Percentiles rank a stretch among this genome's conserved stretches.
Conservation (phyloP, 192 early-diverging fungal genomes). For the Dissophora globulifera region DNA sequence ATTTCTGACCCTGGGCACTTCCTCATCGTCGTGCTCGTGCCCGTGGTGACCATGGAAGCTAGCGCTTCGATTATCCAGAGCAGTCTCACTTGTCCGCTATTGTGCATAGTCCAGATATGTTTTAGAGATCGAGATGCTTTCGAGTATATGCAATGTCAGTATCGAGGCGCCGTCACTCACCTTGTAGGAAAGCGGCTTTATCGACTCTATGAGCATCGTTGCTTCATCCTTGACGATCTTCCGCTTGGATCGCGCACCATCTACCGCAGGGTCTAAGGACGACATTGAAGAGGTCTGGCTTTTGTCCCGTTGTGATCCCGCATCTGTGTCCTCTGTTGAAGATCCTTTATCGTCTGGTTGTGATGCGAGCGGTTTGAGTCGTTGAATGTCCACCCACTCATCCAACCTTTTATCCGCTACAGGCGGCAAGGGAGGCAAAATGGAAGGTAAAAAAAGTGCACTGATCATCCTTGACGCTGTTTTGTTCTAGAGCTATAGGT, state of each 20-base stretch:
- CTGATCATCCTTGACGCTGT: too few relatives aligned
- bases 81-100: constrained; percentile 9
- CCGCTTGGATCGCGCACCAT: constrained; percentile 17
- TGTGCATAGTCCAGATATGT: neutral
- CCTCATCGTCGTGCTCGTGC: constrained; percentile 41
- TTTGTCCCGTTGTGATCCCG: neutral
- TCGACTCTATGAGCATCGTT: constrained; percentile 9
- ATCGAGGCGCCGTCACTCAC: too few relatives aligned
- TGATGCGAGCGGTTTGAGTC: constrained; percentile 9
- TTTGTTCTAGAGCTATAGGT: too few relatives aligned
- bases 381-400: constrained; percentile 40
- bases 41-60: constrained; percentile 1
- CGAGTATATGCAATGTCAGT: too few relatives aligned
- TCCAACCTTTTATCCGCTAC: constrained; percentile 51
- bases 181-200: constrained; percentile 17
- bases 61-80: neutral
- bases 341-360: neutral
- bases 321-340: neutral
- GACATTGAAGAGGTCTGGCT: neutral
- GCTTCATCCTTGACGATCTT: constrained; percentile 35
- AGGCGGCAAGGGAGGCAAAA: too few relatives aligned
- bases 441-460: neutral
- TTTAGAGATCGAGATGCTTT: too few relatives aligned
- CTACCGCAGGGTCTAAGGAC: neutral
- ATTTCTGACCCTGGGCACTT: constrained; percentile 47